Evolutionary conservation across 495 filamentous ascomycete genomes (phyloP), one percentile per base, ranked within the genome.

Genomic region (Lophiostoma macrostomum): DNA sequence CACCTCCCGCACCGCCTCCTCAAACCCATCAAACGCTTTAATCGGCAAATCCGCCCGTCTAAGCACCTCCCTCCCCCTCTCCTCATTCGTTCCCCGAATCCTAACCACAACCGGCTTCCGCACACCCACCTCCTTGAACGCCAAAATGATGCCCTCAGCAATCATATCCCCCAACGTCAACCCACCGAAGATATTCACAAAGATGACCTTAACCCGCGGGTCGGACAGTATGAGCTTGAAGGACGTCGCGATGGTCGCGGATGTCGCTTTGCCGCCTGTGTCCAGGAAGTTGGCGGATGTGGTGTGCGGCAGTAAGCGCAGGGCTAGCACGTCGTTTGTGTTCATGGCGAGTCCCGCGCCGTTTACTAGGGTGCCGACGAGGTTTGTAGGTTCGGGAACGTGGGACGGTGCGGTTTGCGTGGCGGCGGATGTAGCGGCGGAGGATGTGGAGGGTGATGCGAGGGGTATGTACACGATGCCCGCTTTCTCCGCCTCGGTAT

Each of bases 321-420:
- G 69, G 3, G 77, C 74, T 5, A 94, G 79, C 2, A 86, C 85
- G 63, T 95, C 90, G 50, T 88, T 80, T 0, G 90, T 94, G 69
- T 94, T 94, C 88, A 96, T 94, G 8, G 89, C 89, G 18, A 95
- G 81, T 3, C 90, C 90, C 20, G 90, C 90, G 35, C 90, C 90
- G 63, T 95, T 95, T 50, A 91, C 87, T 27, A 90, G 68, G 2
- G 86, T 91, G 23, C 86, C 87, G 51, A 91, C 79, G 38, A 63
- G 54, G 23, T 53, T 56, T 4, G 5, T 73, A 76, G 53, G 79
- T n/a, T n/a, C n/a, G n/a, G n/a, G n/a, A n/a, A n/a, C n/a, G n/a
- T n/a, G n/a, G n/a, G 36, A 31, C 5, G 40, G 49, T 16, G 44
- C 14, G 2, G 4, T 31, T 31, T 46, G 23, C 16, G 42, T 31